phyloP scores from a whole-genome alignment of 192 early-diverging fungal genomes.

The Coemansia sp. region DNA sequence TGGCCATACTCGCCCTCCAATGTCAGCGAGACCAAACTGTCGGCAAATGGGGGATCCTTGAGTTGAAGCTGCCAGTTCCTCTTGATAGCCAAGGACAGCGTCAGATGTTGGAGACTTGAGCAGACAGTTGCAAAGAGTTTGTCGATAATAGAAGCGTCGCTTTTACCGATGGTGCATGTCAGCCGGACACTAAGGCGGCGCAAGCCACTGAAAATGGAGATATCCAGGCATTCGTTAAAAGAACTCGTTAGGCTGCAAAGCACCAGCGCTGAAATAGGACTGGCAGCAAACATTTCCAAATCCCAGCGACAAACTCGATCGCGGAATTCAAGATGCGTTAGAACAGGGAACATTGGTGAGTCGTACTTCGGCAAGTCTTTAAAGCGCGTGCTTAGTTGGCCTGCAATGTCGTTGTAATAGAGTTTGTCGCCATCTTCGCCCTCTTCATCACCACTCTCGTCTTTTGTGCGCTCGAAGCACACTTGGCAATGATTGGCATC shows the following conservation, averaged over 20 bases:
- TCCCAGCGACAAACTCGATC: slow-evolving; percentile 4
- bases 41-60: no score
- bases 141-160: no score
- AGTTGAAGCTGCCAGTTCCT: no score
- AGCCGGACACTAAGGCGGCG: no score
- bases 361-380: not conserved
- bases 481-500: not conserved
- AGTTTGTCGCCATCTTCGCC: not conserved
- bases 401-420: not conserved
- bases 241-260: slow-evolving; percentile 2
- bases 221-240: not conserved
- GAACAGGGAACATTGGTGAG: slow-evolving; percentile 7
- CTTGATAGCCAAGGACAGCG: no score
- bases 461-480: not conserved
- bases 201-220: slow-evolving; percentile 4
- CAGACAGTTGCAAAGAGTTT: no score
- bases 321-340: not conserved
- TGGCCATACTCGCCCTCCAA: no score
- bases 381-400: not conserved
- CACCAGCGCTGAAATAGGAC: slow-evolving; percentile 6
- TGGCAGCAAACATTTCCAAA: slow-evolving; percentile 3
- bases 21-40: no score
- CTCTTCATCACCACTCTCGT: not conserved
- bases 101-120: no score
- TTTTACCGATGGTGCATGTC: no score